Evolutionary conservation across 73 alveolate species (phyloP).

Genomic region (Stentor roeselii): DNA sequence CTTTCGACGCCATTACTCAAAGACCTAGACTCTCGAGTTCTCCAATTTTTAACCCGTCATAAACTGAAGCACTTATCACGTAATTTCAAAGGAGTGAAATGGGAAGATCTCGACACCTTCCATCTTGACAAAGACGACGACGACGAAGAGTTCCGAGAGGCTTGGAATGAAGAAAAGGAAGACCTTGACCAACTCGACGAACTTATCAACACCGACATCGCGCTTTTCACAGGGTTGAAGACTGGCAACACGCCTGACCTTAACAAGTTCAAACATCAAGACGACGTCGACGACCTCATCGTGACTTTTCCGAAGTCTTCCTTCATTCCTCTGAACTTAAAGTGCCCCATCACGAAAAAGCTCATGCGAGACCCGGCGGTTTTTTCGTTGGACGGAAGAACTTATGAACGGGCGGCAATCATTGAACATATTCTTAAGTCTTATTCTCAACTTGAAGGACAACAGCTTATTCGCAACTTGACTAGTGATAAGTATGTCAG

Average conservation of each 20-base stretch:
- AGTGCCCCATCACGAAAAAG: background rate
- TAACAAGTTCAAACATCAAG: background rate
- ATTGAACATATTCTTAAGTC: background rate
- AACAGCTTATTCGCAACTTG: background rate
- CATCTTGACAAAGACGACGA: background rate
- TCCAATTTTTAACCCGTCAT: constrained; percentile 6
- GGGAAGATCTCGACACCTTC: constrained; percentile 19
- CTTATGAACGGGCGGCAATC: background rate
- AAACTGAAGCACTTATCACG: background rate
- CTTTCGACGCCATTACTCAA: background rate
- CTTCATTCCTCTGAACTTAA: background rate
- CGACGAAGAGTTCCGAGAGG: constrained; percentile 12
- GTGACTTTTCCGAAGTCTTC: background rate
- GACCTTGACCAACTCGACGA: background rate
- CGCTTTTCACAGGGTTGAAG: background rate
- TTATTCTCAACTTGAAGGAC: background rate
- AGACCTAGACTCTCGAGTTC: constrained; percentile 6
- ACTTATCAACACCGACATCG: background rate
- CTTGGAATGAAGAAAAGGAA: background rate
- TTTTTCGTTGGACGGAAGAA: background rate
- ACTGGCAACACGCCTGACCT: background rate
- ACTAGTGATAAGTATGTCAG: background rate
- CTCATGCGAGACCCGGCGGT: constrained; percentile 9
- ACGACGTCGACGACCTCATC: background rate
- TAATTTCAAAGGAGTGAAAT: constrained; percentile 11